phyloP scores from a whole-genome alignment of 352 stramenopile species.

The Pythium aphanidermatum region DNA sequence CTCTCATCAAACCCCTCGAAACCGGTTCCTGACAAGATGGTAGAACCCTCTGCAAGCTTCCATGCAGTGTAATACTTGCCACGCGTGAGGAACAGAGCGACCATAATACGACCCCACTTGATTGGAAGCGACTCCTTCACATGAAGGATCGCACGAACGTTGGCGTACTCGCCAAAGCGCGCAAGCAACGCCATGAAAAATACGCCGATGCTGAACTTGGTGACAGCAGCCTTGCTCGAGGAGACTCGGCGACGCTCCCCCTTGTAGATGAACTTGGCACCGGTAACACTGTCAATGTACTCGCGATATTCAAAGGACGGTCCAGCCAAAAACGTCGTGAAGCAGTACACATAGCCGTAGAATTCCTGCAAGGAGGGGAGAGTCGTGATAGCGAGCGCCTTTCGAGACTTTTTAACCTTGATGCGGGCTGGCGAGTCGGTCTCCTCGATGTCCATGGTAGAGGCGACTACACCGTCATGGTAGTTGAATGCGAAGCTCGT shows the following conservation, averaged over 20 bases:
- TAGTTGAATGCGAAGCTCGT: conserved; percentile 98
- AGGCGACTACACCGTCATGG: conserved; percentile 87
- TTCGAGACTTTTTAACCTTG: conserved; percentile 21
- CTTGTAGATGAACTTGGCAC: conserved; percentile 48
- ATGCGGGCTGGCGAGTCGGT: conserved; percentile 11
- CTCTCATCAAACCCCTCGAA: conserved; percentile 94
- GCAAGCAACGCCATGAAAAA: conserved; percentile 56
- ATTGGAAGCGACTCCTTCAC: neutral
- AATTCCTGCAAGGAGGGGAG: conserved; percentile 92
- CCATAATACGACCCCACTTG: neutral
- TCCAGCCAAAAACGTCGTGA: conserved; percentile 93
- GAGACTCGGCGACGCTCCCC: conserved; percentile 39
- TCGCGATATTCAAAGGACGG: conserved; percentile 94
- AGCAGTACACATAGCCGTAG: conserved; percentile 96
- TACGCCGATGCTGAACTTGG: conserved; percentile 67
- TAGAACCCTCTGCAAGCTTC: conserved; percentile 86
- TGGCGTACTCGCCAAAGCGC: conserved; percentile 23
- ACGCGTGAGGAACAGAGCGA: conserved; percentile 87
- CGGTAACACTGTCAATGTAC: conserved; percentile 81
- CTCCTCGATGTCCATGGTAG: conserved; percentile 34
- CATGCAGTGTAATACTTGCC: conserved; percentile 97
- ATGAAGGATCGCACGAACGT: neutral
- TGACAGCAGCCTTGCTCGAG: conserved; percentile 68
- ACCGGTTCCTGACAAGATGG: conserved; percentile 80
- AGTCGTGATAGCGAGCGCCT: conserved; percentile 65